These are phyloP conservation scores for Penicillium longicatenatum DNA, from an alignment of 495 filamentous ascomycete species.

Conservation along the genomic window DNA sequence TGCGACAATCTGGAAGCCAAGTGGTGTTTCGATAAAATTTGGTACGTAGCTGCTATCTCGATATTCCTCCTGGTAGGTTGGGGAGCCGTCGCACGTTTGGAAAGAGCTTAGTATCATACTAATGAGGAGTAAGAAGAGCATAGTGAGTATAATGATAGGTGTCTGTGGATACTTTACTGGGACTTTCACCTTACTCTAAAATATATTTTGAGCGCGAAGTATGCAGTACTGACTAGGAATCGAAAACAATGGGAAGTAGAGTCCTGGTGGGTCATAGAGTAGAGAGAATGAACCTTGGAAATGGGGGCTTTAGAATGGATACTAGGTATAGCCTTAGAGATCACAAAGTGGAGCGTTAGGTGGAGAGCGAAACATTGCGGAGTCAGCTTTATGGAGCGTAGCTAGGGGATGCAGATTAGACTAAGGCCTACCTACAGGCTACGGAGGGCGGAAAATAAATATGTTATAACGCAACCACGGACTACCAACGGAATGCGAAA, in stretches of 20 bases:
- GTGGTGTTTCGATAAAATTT: slow-evolving; percentile 13
- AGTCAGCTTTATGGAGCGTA: no score
- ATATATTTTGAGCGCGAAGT: not conserved
- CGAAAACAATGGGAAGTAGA: not conserved
- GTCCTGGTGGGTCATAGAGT: no score
- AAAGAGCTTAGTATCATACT: slow-evolving; percentile 7
- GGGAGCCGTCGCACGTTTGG: slow-evolving; percentile 2
- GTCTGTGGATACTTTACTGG: not conserved
- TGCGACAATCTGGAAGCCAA: slow-evolving; percentile 17
- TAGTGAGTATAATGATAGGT: not conserved
- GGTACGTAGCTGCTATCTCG: slow-evolving; percentile 16
- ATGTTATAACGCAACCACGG: not conserved
- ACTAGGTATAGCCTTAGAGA: no score
- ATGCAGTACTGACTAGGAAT: not conserved
- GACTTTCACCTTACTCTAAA: slow-evolving; percentile 1
- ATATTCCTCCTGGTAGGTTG: slow-evolving; percentile 15
- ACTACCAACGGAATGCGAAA: slow-evolving; percentile 4
- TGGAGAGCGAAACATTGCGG: no score
- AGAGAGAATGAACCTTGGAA: no score
- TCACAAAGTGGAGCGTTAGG: not conserved
- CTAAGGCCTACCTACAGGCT: not conserved
- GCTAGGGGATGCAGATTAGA: not conserved
- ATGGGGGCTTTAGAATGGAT: no score
- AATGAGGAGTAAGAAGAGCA: slow-evolving; percentile 4
- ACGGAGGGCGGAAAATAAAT: no score